phyloP scores from a whole-genome alignment of 306 rosid genomes.

The Fagus sylvatica region DNA sequence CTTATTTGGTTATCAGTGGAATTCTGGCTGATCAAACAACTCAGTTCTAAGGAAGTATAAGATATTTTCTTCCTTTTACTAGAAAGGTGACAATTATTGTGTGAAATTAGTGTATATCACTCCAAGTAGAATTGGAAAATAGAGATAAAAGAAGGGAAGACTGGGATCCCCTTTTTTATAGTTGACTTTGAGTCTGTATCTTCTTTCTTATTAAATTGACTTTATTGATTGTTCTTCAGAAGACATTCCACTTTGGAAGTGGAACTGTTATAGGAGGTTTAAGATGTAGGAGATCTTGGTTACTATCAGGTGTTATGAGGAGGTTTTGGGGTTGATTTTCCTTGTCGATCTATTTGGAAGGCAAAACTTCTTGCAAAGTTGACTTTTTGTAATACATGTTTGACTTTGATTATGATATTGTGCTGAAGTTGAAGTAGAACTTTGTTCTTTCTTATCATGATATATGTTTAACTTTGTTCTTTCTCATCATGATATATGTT shows the following conservation, averaged over 20 bases:
- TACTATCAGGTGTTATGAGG: neutral
- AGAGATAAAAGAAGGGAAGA: neutral
- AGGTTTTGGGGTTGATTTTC: neutral
- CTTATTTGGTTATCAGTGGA: neutral
- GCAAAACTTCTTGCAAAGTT: neutral
- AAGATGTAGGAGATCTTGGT: neutral
- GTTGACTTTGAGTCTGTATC: neutral
- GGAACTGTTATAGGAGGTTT: neutral
- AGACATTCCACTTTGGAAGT: neutral
- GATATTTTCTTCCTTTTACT: neutral
- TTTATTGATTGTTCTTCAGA: neutral
- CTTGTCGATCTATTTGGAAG: neutral
- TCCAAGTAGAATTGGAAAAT: neutral
- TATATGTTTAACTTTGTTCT: conserved; percentile 20
- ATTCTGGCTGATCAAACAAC: neutral
- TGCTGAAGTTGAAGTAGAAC: neutral
- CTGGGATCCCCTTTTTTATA: neutral
- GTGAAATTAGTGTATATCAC: neutral
- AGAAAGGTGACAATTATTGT: neutral
- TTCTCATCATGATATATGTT: neutral
- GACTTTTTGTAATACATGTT: neutral
- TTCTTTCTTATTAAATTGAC: neutral
- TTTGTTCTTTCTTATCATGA: neutral
- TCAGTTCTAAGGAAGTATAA: neutral
- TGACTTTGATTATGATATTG: neutral